Conservation (phyloP, 2,329 filamentous ascomycete species). For the Neopestalotiopsis sp. region DNA sequence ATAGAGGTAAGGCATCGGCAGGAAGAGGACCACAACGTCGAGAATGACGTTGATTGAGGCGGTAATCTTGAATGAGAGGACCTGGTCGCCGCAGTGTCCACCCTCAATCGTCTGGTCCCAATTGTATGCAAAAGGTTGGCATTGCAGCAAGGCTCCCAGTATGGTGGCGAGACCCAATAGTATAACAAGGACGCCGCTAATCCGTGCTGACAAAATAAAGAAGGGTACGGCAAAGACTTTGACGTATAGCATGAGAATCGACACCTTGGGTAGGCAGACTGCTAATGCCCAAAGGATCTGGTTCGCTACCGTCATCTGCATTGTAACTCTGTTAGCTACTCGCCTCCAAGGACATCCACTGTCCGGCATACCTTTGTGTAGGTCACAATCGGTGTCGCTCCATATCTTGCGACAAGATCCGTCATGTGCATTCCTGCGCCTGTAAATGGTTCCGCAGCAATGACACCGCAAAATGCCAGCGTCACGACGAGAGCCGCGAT, state of each 20-base stretch:
- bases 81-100: conserved; percentile 16
- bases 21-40: conserved; percentile 17
- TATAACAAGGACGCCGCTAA: background rate
- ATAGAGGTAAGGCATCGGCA: conserved; percentile 14
- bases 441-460: background rate
- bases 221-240: background rate
- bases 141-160: conserved; percentile 13
- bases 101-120: conserved; percentile 13
- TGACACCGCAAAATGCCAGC: background rate
- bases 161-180: background rate
- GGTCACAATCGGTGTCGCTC: background rate
- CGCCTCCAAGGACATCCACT: background rate
- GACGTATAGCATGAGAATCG: conserved; percentile 14
- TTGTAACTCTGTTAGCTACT: background rate
- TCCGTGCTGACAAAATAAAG: background rate
- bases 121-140: conserved; percentile 17
- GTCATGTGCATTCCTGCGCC: background rate
- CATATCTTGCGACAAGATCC: background rate
- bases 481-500: background rate
- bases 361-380: background rate
- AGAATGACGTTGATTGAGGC: conserved; percentile 15
- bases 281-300: conserved; percentile 15
- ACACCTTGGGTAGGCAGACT: conserved; percentile 14
- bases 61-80: conserved; percentile 5
- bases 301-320: background rate